phyloP scores from a whole-genome alignment of 768 basidiomycete species.

The Kwoniella pini region DNA sequence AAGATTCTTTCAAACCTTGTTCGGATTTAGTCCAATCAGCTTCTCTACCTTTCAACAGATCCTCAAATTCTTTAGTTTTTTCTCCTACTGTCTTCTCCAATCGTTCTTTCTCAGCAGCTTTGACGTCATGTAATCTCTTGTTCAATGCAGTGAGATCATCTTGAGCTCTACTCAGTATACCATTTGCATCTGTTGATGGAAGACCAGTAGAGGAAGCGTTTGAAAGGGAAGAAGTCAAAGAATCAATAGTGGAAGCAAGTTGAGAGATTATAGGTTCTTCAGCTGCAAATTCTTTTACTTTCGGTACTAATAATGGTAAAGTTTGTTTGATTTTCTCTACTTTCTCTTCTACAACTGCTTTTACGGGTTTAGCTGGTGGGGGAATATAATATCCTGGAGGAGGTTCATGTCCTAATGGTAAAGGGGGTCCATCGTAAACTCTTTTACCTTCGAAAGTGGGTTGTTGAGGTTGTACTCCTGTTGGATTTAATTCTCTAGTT shows the following conservation, averaged over 20 bases:
- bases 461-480: conserved; percentile 45
- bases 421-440: conserved; percentile 65
- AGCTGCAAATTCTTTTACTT: conserved; percentile 65
- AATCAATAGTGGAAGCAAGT: conserved; percentile 88
- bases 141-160: conserved; percentile 75
- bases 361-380: conserved; percentile 26
- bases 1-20: conserved; percentile 76
- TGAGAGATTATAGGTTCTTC: conserved; percentile 92
- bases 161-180: conserved; percentile 76
- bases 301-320: conserved; percentile 79
- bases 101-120: conserved; percentile 71
- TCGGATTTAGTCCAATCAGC: conserved; percentile 83
- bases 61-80: conserved; percentile 74
- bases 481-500: conserved; percentile 50
- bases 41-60: conserved; percentile 67
- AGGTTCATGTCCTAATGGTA: conserved; percentile 92
- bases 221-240: conserved; percentile 79
- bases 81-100: conserved; percentile 72
- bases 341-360: conserved; percentile 20
- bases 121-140: conserved; percentile 72
- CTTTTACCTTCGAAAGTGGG: conserved; percentile 45
- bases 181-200: conserved; percentile 34
- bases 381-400: conserved; percentile 77
- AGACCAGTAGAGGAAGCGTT: conserved; percentile 44
- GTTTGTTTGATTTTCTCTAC: conserved; percentile 52